phyloP scores from a whole-genome alignment of 2,329 filamentous ascomycete genomes.

The Aspergillus aculeatus region DNA sequence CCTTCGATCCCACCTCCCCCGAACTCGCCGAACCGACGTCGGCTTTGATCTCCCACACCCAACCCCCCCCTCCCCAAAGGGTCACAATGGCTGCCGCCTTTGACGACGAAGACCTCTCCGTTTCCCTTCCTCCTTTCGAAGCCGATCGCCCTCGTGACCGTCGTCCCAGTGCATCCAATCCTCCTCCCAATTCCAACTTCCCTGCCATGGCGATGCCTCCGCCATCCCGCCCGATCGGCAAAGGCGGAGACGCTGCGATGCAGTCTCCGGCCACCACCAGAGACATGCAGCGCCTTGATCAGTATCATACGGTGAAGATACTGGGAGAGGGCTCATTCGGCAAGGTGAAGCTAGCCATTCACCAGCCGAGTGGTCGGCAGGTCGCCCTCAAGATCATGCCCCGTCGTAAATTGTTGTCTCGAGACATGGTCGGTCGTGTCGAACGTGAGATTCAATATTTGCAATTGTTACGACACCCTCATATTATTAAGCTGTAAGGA shows the following conservation, averaged over 20 bases:
- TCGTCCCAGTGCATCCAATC: slow-evolving; percentile 17
- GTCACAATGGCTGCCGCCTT: slow-evolving; percentile 50
- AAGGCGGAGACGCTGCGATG: slow-evolving; percentile 26
- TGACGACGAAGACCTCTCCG: slow-evolving; percentile 80
- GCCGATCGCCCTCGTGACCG: slow-evolving; percentile 31
- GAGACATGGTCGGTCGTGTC: slow-evolving; percentile 96
- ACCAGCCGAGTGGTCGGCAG: slow-evolving; percentile 88
- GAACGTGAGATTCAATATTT: slow-evolving; percentile 98
- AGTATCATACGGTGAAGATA: slow-evolving; percentile 87
- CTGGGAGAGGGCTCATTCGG: slow-evolving; percentile 96
- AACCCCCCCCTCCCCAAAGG: not conserved
- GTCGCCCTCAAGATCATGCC: slow-evolving; percentile 98
- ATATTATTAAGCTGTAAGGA: slow-evolving; percentile 95
- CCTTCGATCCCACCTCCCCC: slow-evolving; percentile 17
- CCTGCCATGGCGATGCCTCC: slow-evolving; percentile 41
- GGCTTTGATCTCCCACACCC: slow-evolving; percentile 1
- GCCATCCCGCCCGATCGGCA: slow-evolving; percentile 34
- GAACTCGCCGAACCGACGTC: slow-evolving; percentile 11
- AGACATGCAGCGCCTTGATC: slow-evolving; percentile 80
- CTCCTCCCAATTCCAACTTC: slow-evolving; percentile 26
- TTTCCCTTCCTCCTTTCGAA: slow-evolving; percentile 56
- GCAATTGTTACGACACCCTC: slow-evolving; percentile 89
- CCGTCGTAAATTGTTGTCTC: slow-evolving; percentile 89
- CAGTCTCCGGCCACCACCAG: slow-evolving; percentile 49
- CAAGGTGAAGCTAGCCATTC: slow-evolving; percentile 95